Evolutionary conservation across 1,284 basidiomycete species (phyloP), one percentile per base, ranked within the genome.

Genomic region (Pterula multifida): DNA sequence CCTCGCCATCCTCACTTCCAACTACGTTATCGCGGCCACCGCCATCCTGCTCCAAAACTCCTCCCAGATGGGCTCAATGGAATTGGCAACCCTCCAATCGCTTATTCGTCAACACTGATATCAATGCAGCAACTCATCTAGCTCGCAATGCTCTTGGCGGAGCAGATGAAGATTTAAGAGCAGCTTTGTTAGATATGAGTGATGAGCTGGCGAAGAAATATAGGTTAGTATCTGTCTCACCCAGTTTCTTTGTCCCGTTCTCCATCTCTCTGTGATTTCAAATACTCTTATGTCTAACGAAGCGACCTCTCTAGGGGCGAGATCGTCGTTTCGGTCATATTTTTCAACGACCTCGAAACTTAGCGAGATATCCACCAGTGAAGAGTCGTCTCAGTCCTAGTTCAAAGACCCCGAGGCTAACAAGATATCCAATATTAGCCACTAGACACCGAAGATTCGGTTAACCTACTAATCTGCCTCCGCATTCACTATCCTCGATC

Each of bases 61-160:
- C 59, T 12, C 54, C 60, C 6, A 44, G 51, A 50, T 42, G 39
- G 39, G 4, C 39, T 19, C 17, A 9, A 42, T 42, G 56, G 2
- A 64, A 64, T 17, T 75, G 73, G 73, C 55, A 62, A 2, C 59
- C 63, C 9, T 56, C 68, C 51, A 74, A 72, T 56, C 58, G 39
- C 9, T 4, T 55, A 21, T 75, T 76, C 53, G 57, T 75, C 46
- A 66, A 66, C 53, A 56, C 64, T 50, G 75, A 78, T 54, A 56
- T 57, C 12, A 79, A 75, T 55, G 71, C 70, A 3, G 70, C 74
- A 4, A 71, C 68, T 1, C 80, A 83, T 62, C 57, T 85, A 15
- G 62, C 74, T 24, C 63, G 78, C 51, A 85, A 82, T 55, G 78
- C 78, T 0, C 62, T 83, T 23, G 79, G 79, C 9, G 79, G 80